These are phyloP conservation scores for Penicillium canescens DNA, from an alignment of 495 filamentous ascomycete species.

Conservation along the genomic window DNA sequence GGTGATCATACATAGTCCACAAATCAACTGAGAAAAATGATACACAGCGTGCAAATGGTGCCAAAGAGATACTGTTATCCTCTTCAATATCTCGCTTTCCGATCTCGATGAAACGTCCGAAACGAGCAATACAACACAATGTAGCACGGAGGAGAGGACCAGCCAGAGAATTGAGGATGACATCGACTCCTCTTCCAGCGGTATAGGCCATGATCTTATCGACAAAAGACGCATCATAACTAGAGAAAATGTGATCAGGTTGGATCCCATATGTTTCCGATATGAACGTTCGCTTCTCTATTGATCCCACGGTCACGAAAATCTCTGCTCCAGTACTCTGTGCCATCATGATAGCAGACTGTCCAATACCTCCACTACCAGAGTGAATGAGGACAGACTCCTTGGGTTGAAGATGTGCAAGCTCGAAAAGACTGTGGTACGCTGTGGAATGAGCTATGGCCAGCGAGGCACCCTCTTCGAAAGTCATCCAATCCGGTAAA, in stretches of 20 bases:
- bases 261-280: slow-evolving; percentile 33
- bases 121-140: slow-evolving; percentile 55
- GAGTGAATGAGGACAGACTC: slow-evolving; percentile 62
- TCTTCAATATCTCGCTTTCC: slow-evolving; percentile 24
- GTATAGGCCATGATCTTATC: slow-evolving; percentile 38
- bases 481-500: slow-evolving; percentile 47
- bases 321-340: slow-evolving; percentile 57
- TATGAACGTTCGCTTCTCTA: slow-evolving; percentile 43
- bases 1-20: slow-evolving; percentile 26
- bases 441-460: slow-evolving; percentile 59
- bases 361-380: slow-evolving; percentile 59
- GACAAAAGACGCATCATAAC: slow-evolving; percentile 26
- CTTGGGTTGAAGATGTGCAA: slow-evolving; percentile 34
- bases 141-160: slow-evolving; percentile 47
- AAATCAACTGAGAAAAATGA: slow-evolving; percentile 33
- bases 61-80: slow-evolving; percentile 30
- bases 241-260: slow-evolving; percentile 46
- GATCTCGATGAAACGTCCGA: slow-evolving; percentile 57
- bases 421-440: slow-evolving; percentile 51
- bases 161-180: slow-evolving; percentile 53
- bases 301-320: slow-evolving; percentile 55
- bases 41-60: slow-evolving; percentile 42
- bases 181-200: slow-evolving; percentile 48
- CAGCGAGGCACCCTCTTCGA: slow-evolving; percentile 55
- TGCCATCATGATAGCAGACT: slow-evolving; percentile 59